Base-by-base conservation (phyloP, 2,329 filamentous ascomycete species). In the Claviceps paspali region DNA sequence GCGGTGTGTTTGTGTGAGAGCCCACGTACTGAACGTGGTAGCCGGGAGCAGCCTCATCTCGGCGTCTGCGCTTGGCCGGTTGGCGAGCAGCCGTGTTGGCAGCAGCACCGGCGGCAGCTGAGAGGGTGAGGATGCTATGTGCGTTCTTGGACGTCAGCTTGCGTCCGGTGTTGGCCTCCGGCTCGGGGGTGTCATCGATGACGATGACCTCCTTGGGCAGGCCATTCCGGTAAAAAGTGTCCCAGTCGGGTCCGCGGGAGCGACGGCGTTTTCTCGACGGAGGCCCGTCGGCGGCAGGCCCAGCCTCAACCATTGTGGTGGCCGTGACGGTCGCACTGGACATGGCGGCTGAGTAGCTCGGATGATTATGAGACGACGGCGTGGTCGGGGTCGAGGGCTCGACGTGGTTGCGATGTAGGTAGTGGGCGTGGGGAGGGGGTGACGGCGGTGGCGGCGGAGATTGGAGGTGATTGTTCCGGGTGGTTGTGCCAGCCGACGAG, bases 161-260 rank as follows among this genome's bases (percentile, higher is more conserved):
- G 28, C 57, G 56, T 35, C 54, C 46, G n/a, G 60, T 58, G 38
- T 59, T 56, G 33, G 56, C 49, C 41, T 71, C 66, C 39, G 69
- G 67, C 40, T 71, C 68, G 36, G 80, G 80, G 4, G 74, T 76
- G 55, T 87, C 79, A 56, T 81, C 76, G 50, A 91, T 91, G 49
- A 88, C 76, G 52, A 91, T 88, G 52, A 91, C 76, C 62, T 91
- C 83, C 54, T 84, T 80, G 18, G 83, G 83, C 19, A 86, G 62
- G 4, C 83, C 83, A 56, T 88, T 87, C 54, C 79, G 80, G 57
- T 87, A 88, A 53, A 87, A 91, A 45, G 70, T 74, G 40, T 72
- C 67, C 83, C 83, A 91, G 58, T 91, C 78, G 35, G 82, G 80
- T 46, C 76, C 68, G 54, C 69, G 70, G 43, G 68, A 73, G 42